These are phyloP conservation scores for Rhodotorula glutinis DNA, from an alignment of 1,284 basidiomycete genomes.

Conservation along the genomic window DNA sequence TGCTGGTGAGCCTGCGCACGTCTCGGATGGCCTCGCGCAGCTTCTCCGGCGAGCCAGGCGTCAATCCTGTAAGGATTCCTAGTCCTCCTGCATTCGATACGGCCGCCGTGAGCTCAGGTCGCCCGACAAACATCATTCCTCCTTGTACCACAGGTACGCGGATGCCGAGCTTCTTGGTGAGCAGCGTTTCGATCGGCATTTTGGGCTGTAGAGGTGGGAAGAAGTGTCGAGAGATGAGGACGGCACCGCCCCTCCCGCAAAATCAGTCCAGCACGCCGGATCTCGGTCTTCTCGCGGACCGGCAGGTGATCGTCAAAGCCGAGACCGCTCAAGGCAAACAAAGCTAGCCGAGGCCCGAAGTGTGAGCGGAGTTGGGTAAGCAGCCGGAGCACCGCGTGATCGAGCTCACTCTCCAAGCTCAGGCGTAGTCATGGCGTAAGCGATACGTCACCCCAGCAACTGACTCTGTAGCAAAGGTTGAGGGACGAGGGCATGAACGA, in stretches of 20 bases:
- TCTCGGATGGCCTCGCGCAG: slow-evolving; percentile 63
- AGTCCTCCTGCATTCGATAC: slow-evolving; percentile 83
- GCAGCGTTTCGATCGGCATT: slow-evolving; percentile 46
- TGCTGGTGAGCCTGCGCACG: slow-evolving; percentile 65
- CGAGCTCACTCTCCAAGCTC: too few species aligned
- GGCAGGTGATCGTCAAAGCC: not conserved
- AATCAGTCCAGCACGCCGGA: too few species aligned
- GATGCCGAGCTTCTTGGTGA: slow-evolving; percentile 50
- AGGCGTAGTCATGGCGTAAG: too few species aligned
- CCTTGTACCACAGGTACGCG: slow-evolving; percentile 45
- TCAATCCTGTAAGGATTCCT: slow-evolving; percentile 80
- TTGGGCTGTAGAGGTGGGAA: not conserved
- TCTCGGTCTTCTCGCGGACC: not conserved
- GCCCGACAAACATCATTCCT: slow-evolving; percentile 61
- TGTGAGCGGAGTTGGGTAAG: too few species aligned
- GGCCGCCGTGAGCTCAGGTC: slow-evolving; percentile 69
- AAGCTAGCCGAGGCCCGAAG: too few species aligned
- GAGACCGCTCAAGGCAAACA: too few species aligned
- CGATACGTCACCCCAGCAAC: too few species aligned
- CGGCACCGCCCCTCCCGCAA: not conserved
- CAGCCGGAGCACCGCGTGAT: too few species aligned
- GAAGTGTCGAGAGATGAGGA: not conserved
- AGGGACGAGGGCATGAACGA: too few species aligned
- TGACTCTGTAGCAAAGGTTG: too few species aligned
- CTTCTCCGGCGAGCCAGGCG: slow-evolving; percentile 80